Evolutionary conservation across 352 stramenopile genomes (phyloP).

Genomic region (Phytopythium helicoides): DNA sequence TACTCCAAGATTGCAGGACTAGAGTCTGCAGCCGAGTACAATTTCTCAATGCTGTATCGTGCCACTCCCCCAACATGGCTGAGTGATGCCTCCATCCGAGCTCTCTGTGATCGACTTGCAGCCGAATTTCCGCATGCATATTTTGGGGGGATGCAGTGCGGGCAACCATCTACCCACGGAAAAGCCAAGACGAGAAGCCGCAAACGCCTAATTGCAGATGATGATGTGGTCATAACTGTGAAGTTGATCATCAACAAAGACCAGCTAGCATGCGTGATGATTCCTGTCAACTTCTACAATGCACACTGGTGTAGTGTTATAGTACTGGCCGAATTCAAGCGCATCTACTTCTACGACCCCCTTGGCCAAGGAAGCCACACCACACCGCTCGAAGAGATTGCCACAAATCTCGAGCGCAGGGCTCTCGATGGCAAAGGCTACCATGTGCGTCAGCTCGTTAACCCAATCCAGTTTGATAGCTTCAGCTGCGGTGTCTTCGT

Average conservation of each 20-base stretch:
- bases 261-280: too few relatives aligned
- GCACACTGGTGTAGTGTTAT: slow-evolving; percentile 13
- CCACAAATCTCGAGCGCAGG: neutral
- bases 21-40: neutral
- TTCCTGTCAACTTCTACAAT: slow-evolving; percentile 6
- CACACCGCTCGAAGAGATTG: neutral
- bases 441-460: too few relatives aligned
- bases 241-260: too few relatives aligned
- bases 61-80: neutral
- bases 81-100: neutral
- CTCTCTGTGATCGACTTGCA: neutral
- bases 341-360: slow-evolving; percentile 11
- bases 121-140: neutral
- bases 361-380: neutral
- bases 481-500: slow-evolving; percentile 18
- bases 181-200: neutral
- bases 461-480: slow-evolving; percentile 11
- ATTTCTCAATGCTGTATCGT: neutral
- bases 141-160: neutral
- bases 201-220: neutral
- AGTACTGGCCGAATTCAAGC: neutral
- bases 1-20: neutral
- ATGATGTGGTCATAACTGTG: too few relatives aligned
- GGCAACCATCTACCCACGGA: neutral
- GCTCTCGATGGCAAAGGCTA: too few relatives aligned